Evolutionary conservation across 2,329 filamentous ascomycete species (phyloP).

Genomic region (Phyllosticta paracitricarpa): DNA sequence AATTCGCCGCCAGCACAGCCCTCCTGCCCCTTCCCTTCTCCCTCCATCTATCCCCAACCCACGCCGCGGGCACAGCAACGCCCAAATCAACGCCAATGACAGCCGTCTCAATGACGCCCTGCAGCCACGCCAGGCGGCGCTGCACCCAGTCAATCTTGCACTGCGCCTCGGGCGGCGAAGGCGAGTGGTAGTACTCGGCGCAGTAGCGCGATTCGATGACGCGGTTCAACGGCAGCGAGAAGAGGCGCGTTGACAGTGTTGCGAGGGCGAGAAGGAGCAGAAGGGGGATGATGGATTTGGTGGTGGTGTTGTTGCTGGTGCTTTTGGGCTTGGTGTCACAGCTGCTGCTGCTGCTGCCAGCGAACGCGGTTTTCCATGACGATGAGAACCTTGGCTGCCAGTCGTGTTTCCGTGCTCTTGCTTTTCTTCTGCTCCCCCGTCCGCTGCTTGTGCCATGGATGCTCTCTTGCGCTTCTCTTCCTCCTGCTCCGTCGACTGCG

Average conservation of each 20-base stretch:
- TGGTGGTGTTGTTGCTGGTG: background rate
- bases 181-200: constrained; percentile 37
- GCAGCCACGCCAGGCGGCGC: constrained; percentile 41
- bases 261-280: constrained; percentile 23
- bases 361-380: too few species aligned
- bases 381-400: too few species aligned
- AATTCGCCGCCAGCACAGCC: constrained; percentile 23
- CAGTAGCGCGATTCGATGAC: constrained; percentile 33
- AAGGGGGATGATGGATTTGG: constrained; percentile 7
- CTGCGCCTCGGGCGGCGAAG: constrained; percentile 33
- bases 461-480: too few species aligned
- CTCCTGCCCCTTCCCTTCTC: constrained; percentile 15
- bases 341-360: background rate
- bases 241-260: constrained; percentile 24
- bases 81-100: constrained; percentile 24
- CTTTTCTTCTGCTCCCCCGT: too few species aligned
- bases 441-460: too few species aligned
- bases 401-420: too few species aligned
- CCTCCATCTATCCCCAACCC: constrained; percentile 20
- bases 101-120: constrained; percentile 35
- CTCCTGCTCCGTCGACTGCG: too few species aligned
- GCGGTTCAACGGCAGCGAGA: constrained; percentile 28
- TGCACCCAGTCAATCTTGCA: constrained; percentile 47
- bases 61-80: constrained; percentile 27
- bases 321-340: too few species aligned